Evolutionary conservation across 352 stramenopile genomes (phyloP), one percentile per base, ranked within the genome.

Genomic region (Phytophthora megakarya): DNA sequence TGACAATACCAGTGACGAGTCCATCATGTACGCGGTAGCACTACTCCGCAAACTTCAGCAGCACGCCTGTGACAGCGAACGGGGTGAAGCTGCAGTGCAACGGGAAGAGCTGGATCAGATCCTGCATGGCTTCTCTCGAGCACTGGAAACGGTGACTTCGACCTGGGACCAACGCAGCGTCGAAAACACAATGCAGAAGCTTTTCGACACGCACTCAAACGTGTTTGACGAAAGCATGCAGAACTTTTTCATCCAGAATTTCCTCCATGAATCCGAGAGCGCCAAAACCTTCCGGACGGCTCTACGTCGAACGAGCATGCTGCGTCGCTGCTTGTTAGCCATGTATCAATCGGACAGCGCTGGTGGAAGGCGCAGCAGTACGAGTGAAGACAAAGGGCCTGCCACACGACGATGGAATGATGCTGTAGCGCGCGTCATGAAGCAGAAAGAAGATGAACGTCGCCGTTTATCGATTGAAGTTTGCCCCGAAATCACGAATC

Each of bases 181-280:
- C 7, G 84, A 92, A 48, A 73, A 82, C 39, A 77, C 84, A 21
- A 84, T 94, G 71, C 71, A 92, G 61, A 80, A 78, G 45, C 73
- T 91, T 9, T 94, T 92, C 47, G 65, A 84, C 30, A 89, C 83
- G 21, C 84, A 94, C 71, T 76, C 80, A 25, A 85, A 94, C 44
- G 84, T 94, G 18, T 94, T 94, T 68, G 86, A 94, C 42, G 86
- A 94, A 46, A 88, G 72, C 61, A 88, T 94, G 67, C 86, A 92
- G 38, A 85, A 88, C 46, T 94, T 91, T 54, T 91, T 94, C 69
- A 90, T 92, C 67, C 86, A 92, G 64, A 92, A 94, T 67, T 94
- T 88, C 57, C 80, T 92, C 56, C 83, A 90, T 56, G 84, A 91
- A 73, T 86, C 75, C 11, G 84, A 90, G 47, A 87, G 72, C 39